phyloP scores from a whole-genome alignment of 345 rosid genomes.

The Heritiera littoralis region DNA sequence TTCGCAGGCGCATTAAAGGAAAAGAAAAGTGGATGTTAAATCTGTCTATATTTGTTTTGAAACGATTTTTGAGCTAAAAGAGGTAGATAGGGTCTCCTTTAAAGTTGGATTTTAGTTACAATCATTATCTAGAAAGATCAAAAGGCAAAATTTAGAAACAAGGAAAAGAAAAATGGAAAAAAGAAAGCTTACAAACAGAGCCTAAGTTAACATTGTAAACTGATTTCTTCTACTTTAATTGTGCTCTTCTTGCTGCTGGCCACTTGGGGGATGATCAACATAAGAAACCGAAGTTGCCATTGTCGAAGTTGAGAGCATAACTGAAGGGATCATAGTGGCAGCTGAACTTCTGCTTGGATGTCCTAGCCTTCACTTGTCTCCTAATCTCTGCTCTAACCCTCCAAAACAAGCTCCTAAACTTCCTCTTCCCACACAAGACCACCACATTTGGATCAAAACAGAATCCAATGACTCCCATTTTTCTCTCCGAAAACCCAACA shows the following conservation, averaged over 20 bases:
- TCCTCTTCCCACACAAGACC: constrained; percentile 47
- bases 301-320: constrained; percentile 83
- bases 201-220: background rate
- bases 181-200: background rate
- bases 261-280: constrained; percentile 35
- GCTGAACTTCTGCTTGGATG: constrained; percentile 43
- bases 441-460: constrained; percentile 38
- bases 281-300: constrained; percentile 63
- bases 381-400: constrained; percentile 54
- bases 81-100: background rate
- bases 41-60: too few relatives aligned
- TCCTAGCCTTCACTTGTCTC: constrained; percentile 44
- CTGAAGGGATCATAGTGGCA: constrained; percentile 74
- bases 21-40: background rate
- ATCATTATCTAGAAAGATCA: background rate
- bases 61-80: too few relatives aligned
- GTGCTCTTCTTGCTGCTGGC: background rate
- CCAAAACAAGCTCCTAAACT: constrained; percentile 61
- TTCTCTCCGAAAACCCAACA: background rate
- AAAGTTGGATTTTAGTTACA: background rate
- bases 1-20: background rate
- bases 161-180: background rate
- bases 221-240: background rate
- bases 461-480: constrained; percentile 30
- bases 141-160: background rate